phyloP scores from a whole-genome alignment of 2,329 filamentous ascomycete species.

The Chaetomium globosum region DNA sequence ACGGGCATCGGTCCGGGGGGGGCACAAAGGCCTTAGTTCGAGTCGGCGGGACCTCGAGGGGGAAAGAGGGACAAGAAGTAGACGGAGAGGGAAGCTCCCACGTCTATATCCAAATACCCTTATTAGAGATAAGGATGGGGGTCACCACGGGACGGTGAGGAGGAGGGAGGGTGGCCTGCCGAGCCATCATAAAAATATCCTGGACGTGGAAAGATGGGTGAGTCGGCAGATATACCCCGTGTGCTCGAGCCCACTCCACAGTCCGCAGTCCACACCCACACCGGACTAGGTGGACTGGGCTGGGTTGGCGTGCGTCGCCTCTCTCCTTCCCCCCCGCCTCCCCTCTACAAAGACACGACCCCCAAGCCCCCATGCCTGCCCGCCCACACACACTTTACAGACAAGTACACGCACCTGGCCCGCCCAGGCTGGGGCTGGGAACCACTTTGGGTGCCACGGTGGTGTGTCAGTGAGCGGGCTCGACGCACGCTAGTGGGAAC shows the following conservation, averaged over 20 bases:
- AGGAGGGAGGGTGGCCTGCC: slow-evolving; percentile 24
- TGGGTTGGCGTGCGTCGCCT: neutral
- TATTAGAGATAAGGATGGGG: slow-evolving; percentile 22
- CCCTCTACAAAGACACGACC: too few species aligned
- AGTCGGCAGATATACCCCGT: slow-evolving; percentile 34
- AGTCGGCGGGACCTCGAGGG: slow-evolving; percentile 7
- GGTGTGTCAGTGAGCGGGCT: slow-evolving; percentile 21
- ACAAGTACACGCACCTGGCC: neutral
- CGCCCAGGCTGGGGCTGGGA: slow-evolving; percentile 4
- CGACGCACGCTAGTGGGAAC: slow-evolving; percentile 22
- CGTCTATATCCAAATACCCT: slow-evolving; percentile 27
- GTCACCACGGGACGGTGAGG: slow-evolving; percentile 29
- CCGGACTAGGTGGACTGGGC: neutral
- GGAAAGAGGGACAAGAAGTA: slow-evolving; percentile 27
- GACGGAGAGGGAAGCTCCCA: slow-evolving; percentile 29
- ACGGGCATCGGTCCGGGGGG: slow-evolving; percentile 29
- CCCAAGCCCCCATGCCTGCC: neutral
- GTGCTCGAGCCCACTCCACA: slow-evolving; percentile 32
- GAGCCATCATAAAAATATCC: slow-evolving; percentile 28
- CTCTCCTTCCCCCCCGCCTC: neutral
- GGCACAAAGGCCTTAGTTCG: slow-evolving; percentile 21
- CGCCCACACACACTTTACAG: neutral
- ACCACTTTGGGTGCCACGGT: slow-evolving; percentile 12
- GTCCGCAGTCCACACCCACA: slow-evolving; percentile 9
- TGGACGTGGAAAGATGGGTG: slow-evolving; percentile 20